phyloP scores from a whole-genome alignment of 2,329 filamentous ascomycete species.

The Pseudovirgaria hyperparasitica region DNA sequence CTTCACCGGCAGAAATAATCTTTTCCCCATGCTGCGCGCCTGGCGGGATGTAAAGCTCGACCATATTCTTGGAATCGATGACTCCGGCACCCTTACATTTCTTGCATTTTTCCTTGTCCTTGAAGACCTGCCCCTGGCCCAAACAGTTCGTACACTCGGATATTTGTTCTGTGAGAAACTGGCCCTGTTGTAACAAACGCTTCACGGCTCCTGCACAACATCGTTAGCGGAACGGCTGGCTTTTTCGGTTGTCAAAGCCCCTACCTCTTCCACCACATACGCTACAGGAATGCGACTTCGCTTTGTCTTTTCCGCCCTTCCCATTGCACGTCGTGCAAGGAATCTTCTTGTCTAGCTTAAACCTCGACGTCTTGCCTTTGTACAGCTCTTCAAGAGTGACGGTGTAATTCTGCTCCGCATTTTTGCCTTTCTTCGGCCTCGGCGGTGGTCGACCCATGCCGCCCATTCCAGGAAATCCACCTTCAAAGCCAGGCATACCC shows the following conservation, averaged over 20 bases:
- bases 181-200: constrained; percentile 72
- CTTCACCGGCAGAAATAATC: constrained; percentile 84
- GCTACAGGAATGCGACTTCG: constrained; percentile 70
- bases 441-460: constrained; percentile 42
- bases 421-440: constrained; percentile 54
- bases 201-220: constrained; percentile 57
- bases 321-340: constrained; percentile 82
- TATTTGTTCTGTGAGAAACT: constrained; percentile 63
- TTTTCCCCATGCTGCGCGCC: constrained; percentile 70
- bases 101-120: constrained; percentile 96
- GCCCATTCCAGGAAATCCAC: constrained; percentile 43
- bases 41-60: constrained; percentile 91
- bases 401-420: constrained; percentile 84
- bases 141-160: constrained; percentile 72
- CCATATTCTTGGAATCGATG: constrained; percentile 76
- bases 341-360: constrained; percentile 88
- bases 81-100: constrained; percentile 94
- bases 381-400: constrained; percentile 90
- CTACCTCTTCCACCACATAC: constrained; percentile 67
- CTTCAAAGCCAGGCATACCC: constrained; percentile 32
- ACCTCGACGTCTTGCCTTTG: constrained; percentile 97
- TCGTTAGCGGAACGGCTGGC: constrained; percentile 9
- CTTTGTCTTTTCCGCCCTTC: constrained; percentile 79
- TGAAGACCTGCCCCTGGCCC: constrained; percentile 75
- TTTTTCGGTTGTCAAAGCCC: constrained; percentile 4